These are phyloP conservation scores for Colletotrichum sp. DNA, from an alignment of 2,329 filamentous ascomycete genomes.

Conservation along the genomic window DNA sequence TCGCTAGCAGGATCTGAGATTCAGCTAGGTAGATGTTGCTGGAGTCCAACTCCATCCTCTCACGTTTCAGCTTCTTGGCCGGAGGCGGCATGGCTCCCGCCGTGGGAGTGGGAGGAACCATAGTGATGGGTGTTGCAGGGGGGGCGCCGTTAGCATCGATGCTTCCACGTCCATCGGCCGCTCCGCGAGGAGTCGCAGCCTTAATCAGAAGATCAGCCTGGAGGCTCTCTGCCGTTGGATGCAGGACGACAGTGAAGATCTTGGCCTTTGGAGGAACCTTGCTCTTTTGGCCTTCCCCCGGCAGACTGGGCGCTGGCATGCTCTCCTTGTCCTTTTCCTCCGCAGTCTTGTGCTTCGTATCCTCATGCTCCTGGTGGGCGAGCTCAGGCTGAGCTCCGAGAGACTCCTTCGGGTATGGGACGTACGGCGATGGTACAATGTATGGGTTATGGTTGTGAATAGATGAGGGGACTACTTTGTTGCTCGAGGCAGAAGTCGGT, in stretches of 20 bases:
- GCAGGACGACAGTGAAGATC: slow-evolving; percentile 80
- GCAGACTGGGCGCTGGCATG: slow-evolving; percentile 56
- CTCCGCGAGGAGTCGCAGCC: slow-evolving; percentile 69
- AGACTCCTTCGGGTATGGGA: slow-evolving; percentile 70
- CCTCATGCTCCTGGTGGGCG: slow-evolving; percentile 29
- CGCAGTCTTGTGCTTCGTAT: slow-evolving; percentile 44
- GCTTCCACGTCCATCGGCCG: slow-evolving; percentile 36
- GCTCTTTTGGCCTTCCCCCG: slow-evolving; percentile 47
- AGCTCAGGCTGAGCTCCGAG: slow-evolving; percentile 18
- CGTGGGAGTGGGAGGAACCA: slow-evolving; percentile 67
- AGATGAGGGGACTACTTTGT: slow-evolving; percentile 74
- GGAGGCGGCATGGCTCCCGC: slow-evolving; percentile 63
- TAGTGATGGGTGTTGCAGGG: slow-evolving; percentile 70
- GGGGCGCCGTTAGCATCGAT: slow-evolving; percentile 48
- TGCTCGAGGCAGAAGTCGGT: slow-evolving; percentile 57
- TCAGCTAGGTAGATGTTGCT: slow-evolving; percentile 78
- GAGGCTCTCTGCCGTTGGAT: slow-evolving; percentile 79
- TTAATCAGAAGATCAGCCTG: slow-evolving; percentile 80
- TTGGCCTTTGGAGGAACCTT: slow-evolving; percentile 62
- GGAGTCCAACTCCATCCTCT: slow-evolving; percentile 78
- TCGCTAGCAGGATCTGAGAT: slow-evolving; percentile 74
- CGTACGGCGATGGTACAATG: slow-evolving; percentile 87
- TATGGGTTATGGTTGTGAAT: slow-evolving; percentile 93
- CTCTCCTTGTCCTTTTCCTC: slow-evolving; percentile 63
- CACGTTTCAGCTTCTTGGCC: slow-evolving; percentile 71